A percentile compares a stretch with the other conserved stretches of the same genome.
Conservation (phyloP, 2,329 filamentous ascomycete species). For the Trichoderma simmonsii region DNA sequence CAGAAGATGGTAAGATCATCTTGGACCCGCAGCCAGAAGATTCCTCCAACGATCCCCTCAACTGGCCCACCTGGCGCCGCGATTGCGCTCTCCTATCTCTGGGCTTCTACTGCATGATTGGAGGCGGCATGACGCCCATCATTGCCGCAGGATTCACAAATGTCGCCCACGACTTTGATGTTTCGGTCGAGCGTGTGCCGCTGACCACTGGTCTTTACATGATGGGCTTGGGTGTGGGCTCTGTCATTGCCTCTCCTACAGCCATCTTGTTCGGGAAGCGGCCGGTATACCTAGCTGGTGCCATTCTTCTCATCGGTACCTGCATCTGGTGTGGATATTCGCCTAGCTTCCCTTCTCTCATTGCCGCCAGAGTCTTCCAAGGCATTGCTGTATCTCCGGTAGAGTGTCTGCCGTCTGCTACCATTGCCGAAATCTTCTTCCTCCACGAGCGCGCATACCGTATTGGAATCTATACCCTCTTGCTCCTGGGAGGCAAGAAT, state of each 20-base stretch:
- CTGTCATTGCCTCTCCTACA: constrained; percentile 80
- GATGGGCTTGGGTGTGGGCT: constrained; percentile 85
- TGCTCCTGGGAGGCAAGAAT: constrained; percentile 89
- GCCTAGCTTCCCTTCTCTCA: constrained; percentile 73
- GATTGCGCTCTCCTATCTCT: constrained; percentile 77
- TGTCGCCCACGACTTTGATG: constrained; percentile 62
- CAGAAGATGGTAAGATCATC: constrained; percentile 77
- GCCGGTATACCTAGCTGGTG: constrained; percentile 78
- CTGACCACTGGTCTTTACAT: constrained; percentile 91
- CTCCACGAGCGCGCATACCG: constrained; percentile 90
- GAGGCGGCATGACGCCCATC: constrained; percentile 87
- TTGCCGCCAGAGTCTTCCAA: constrained; percentile 80
- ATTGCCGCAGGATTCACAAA: constrained; percentile 86
- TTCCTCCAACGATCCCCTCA: constrained; percentile 83
- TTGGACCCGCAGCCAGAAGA: constrained; percentile 91
- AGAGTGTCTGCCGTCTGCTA: constrained; percentile 88
- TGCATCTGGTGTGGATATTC: constrained; percentile 85
- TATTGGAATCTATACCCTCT: constrained; percentile 86
- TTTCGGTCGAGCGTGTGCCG: constrained; percentile 70
- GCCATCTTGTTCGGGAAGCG: constrained; percentile 89
- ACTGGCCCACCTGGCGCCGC: constrained; percentile 81
- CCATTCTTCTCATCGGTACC: constrained; percentile 72
- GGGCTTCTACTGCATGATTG: constrained; percentile 89
- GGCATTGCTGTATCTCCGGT: constrained; percentile 86
- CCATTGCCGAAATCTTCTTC: constrained; percentile 95